Base-by-base conservation (phyloP, 108 stramenopile genomes). In the Mayamaea pseudoterrestris region DNA sequence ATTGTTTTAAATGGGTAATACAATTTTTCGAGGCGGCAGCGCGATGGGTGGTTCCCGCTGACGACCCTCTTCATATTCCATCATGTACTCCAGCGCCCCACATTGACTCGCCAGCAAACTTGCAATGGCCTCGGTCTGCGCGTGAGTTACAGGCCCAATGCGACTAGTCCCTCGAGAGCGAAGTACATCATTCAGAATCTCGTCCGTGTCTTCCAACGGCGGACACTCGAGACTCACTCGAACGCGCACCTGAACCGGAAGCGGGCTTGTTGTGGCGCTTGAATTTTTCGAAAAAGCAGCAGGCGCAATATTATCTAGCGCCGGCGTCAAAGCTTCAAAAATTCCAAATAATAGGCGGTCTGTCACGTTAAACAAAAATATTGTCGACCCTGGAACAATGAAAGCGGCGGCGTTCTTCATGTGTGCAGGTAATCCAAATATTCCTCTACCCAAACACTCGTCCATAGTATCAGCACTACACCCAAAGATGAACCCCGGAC, bases 401-500 rank as follows among this genome's bases (percentile, higher is more conserved):
- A 62, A 57, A 16, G 75, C 52, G 9, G 83, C 83, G 12, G 80
- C 78, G 28, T 63, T 71, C 60, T 86, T 91, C 89, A 91, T 91
- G 30, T 91, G 83, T 8, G 64, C 59, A 21, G 89, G 89, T 17
- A 91, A 61, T 11, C 89, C 89, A 66, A 91, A 83, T 16, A 91
- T 65, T n/a, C 89, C 89, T 30, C 78, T 55, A 6, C 81, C 89
- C 13, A 91, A 51, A 54, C 83, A 85, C 55, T 91, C 89, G 60
- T 85, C 89, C 83, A 91, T 85, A 20, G 89, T 86, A 55, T 80
- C 73, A 35, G 69, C 62, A 26, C 71, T 78, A 45, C 83, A 85
- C 26, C 89, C 89, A 81, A 91, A 91, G 23, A 91, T 85, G 41
- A 86, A 83, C 17, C 89, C 89, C 11, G 89, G 89, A 8, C 77